Evolutionary conservation across 1,284 basidiomycete species (phyloP), one percentile per base, ranked within the genome.

Genomic region (Ceratobasidium sp.): DNA sequence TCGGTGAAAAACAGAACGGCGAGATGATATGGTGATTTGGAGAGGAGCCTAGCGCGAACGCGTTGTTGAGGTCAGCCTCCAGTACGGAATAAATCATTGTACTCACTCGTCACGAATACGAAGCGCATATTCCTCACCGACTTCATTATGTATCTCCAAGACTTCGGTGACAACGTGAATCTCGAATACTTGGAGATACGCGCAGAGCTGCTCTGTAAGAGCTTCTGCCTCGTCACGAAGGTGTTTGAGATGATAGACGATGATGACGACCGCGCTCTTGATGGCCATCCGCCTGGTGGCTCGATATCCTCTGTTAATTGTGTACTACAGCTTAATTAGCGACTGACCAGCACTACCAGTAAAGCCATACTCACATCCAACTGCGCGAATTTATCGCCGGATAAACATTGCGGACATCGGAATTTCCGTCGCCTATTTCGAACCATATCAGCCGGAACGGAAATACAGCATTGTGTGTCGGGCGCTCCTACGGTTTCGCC

Each of bases 391-490:
- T 26, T 23, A 51, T 60, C 71, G 0, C 12, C 1, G 2, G 39
- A 6, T 39, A 67, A 15, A 49, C 73, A 77, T 46, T 77, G 51
- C 18, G 73, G 73, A 39, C 73, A 77, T n/a, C 73, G 49, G 18
- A 77, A 77, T 5, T 20, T 53, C 10, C 39, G 33, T 10, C 18
- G 15, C 23, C 20, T 42, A 20, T 68, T 51, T 3, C 23, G 33
- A 1, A 46, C 33, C 51, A 77, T 28, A 0, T 23, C 63, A 18
- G 4, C 18, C 6, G 73, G 73, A 39, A 77, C 42, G 23, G 63
- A 44, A 20, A 77, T 26, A 53, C 73, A 77, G 1, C 58, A 20
- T 5, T 49, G 12, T 4, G 49, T 49, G 20, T 28, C 12, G 39
- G 26, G 23, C 0, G 40, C 28, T 12, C 2, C 6, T 20, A 7